phyloP scores from a whole-genome alignment of 768 basidiomycete species.

The Boletus reticulatus region DNA sequence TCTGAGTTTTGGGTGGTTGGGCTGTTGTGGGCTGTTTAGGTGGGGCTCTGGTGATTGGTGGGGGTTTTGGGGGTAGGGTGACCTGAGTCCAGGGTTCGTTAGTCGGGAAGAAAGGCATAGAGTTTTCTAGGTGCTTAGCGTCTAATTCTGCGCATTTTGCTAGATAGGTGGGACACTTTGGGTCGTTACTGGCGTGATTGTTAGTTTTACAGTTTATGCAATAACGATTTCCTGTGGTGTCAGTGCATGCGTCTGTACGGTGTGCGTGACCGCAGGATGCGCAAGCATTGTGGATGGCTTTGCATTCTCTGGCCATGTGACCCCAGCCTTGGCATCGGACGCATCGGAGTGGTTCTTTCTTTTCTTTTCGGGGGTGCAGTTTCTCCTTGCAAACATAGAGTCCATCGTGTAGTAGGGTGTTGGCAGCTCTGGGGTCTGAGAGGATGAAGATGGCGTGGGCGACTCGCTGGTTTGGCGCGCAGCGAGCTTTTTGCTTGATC shows the following conservation, averaged over 20 bases:
- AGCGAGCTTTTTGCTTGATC: neutral
- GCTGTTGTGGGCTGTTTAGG: too few relatives aligned
- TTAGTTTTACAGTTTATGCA: neutral
- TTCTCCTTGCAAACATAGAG: neutral
- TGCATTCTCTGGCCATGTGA: neutral
- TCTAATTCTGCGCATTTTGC: neutral
- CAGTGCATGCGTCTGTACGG: neutral
- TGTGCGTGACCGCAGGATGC: neutral
- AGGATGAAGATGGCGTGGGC: neutral
- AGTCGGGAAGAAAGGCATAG: conserved; percentile 5
- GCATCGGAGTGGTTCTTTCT: neutral
- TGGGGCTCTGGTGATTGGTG: neutral
- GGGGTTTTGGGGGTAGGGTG: neutral
- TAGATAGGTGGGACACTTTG: neutral
- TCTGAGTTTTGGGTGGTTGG: too few relatives aligned
- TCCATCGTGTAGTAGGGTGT: neutral
- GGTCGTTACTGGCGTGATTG: neutral
- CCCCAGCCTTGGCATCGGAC: neutral
- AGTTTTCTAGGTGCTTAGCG: neutral
- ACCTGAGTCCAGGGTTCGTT: neutral
- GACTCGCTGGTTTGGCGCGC: neutral
- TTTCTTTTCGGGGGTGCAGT: neutral
- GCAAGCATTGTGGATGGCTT: neutral
- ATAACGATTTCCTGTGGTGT: accelerated
- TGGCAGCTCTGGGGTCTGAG: accelerated